Percentiles rank a stretch among this genome's conserved stretches.
These are phyloP conservation scores for Apiospora hydei DNA, from an alignment of 2,329 filamentous ascomycete genomes.

Conservation along the genomic window DNA sequence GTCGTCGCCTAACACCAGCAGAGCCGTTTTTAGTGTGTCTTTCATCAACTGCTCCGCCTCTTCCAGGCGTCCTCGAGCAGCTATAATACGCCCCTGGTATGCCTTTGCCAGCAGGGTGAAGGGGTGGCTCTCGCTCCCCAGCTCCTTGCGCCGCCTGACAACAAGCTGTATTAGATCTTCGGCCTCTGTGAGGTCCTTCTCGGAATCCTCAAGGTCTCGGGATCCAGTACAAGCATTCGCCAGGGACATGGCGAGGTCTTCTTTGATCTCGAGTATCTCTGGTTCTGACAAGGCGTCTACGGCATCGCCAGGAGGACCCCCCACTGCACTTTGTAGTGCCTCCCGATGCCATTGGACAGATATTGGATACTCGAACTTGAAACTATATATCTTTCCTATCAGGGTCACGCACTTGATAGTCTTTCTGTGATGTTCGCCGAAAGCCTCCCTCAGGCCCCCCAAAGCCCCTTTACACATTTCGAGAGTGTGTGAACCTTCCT, in stretches of 20 bases:
- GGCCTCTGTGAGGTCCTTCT: conserved; percentile 24
- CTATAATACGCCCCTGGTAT: conserved; percentile 25
- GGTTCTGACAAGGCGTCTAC: neutral
- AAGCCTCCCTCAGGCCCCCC: conserved; percentile 11
- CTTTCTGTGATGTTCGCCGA: conserved; percentile 23
- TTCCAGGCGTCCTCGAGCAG: conserved; percentile 19
- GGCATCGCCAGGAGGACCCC: neutral
- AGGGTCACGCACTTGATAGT: conserved; percentile 22
- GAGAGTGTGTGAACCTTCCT: conserved; percentile 24
- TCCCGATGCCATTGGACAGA: conserved; percentile 6
- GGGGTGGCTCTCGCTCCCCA: conserved; percentile 30
- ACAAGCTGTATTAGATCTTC: conserved; percentile 28
- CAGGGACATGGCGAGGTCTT: conserved; percentile 26
- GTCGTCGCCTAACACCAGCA: conserved; percentile 27
- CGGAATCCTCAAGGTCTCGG: neutral
- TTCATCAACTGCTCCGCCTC: conserved; percentile 21
- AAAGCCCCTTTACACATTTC: conserved; percentile 25
- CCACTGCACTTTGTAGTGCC: conserved; percentile 13
- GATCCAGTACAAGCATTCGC: neutral
- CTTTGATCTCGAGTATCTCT: conserved; percentile 25
- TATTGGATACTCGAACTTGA: conserved; percentile 23
- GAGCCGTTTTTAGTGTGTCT: conserved; percentile 25
- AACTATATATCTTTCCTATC: conserved; percentile 26
- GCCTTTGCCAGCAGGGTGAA: conserved; percentile 29
- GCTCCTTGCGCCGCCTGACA: conserved; percentile 26